These are phyloP conservation scores for Fusarium clavum DNA, from an alignment of 2,329 filamentous ascomycete genomes.

Conservation along the genomic window DNA sequence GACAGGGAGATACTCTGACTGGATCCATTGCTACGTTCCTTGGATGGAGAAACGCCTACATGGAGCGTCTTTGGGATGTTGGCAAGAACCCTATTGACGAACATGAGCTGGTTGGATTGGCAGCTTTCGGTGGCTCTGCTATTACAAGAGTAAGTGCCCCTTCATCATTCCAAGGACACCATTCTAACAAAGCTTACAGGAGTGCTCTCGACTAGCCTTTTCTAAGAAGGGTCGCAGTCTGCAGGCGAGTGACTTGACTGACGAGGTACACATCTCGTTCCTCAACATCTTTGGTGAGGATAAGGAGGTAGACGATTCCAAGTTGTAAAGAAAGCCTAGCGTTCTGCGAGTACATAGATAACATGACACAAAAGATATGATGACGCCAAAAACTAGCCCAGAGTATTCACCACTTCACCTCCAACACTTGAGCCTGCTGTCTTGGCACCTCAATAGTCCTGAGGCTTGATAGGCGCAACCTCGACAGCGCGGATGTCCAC, in stretches of 20 bases:
- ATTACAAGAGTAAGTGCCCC: slow-evolving; percentile 77
- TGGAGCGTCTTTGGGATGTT: slow-evolving; percentile 80
- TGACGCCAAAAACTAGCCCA: background rate
- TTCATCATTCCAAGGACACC: background rate
- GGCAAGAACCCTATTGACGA: slow-evolving; percentile 59
- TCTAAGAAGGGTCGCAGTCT: slow-evolving; percentile 85
- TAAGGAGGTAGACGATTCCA: slow-evolving; percentile 51
- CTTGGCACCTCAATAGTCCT: background rate
- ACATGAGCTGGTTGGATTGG: slow-evolving; percentile 76
- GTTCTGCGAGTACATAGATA: background rate
- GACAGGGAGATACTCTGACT: slow-evolving; percentile 95
- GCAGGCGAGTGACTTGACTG: slow-evolving; percentile 93
- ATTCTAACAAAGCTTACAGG: slow-evolving; percentile 53
- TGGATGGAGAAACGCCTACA: slow-evolving; percentile 88
- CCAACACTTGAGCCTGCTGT: rapidly evolving
- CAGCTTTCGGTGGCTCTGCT: slow-evolving; percentile 86
- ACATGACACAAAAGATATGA: background rate
- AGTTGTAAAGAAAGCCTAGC: slow-evolving; percentile 45
- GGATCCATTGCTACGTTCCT: slow-evolving; percentile 89
- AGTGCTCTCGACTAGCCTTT: slow-evolving; percentile 90
- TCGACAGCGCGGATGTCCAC: background rate
- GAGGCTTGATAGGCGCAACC: background rate
- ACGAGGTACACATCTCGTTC: slow-evolving; percentile 88
- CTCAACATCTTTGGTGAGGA: slow-evolving; percentile 79
- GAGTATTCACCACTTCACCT: rapidly evolving